Base-by-base conservation (phyloP, 208 protist genomes). In the Leptomonas seymouri region DNA sequence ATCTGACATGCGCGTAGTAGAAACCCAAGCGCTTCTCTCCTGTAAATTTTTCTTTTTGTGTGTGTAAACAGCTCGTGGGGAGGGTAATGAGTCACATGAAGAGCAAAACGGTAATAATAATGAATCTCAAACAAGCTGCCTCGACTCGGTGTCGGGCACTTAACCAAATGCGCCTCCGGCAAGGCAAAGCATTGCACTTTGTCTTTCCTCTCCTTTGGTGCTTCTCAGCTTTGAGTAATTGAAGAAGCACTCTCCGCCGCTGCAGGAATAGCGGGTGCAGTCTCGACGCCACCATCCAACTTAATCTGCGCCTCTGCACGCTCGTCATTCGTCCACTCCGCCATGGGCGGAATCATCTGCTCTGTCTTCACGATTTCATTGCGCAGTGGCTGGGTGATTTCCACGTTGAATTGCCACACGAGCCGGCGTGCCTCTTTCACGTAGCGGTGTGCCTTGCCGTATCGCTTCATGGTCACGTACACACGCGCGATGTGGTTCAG, bases 401-500 rank as follows among this genome's bases (percentile, higher is more conserved):
- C 78, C 30, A 76, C 80, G 64, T 86, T 87, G 68, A 87, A 90
- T 68, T 85, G 66, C 46, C 75, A 81, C 42, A 89, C 87, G 50
- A 96, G 74, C n/a, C 85, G 86, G 54, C 85, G 79, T n/a, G 88
- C 86, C 81, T 94, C 88, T 51, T 81, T 78, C 28, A 92, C 71
- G 64, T 82, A 66, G 61, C 80, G 68, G 45, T 76, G 74, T n/a
- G 88, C 88, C 62, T 80, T 77, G 66, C 79, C 88, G 63, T 91
- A 93, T 28, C 78, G 57, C 76, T 89, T 89, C 88, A 87, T 65
- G 18, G 78, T 68, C 23, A 89, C 48, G 77, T 94, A 85, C 11
- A 93, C 85, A 42, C 89, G 81, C 4, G 91, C 89, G 34, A 96
- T 87, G 62, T 92, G 76, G 79, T 96, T 96, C 20, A 96, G 78